A percentile compares a stretch with the other conserved stretches of the same genome.
These are phyloP conservation scores for Udeniomyces megalosporus DNA, from an alignment of 768 basidiomycete species.

Conservation along the genomic window DNA sequence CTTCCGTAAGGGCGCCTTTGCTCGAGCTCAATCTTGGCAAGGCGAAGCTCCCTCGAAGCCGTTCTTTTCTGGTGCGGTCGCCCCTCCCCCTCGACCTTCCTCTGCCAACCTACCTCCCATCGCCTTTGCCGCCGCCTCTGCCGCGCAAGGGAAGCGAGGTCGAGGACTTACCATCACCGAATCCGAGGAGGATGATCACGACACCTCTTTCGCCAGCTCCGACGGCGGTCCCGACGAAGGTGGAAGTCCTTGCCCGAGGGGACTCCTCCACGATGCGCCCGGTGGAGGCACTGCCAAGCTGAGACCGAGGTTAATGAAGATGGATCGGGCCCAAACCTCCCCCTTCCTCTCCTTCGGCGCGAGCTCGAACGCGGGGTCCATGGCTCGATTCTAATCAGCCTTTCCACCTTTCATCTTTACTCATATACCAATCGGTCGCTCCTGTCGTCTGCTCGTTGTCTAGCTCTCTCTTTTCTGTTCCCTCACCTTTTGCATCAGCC, in stretches of 20 bases:
- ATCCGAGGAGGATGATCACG: slow-evolving; percentile 11
- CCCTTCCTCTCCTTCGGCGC: not conserved
- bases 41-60: not conserved
- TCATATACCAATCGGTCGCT: not conserved
- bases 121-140: slow-evolving; percentile 9
- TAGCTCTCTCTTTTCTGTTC: not conserved
- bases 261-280: not conserved
- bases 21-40: slow-evolving; percentile 15
- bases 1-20: slow-evolving; percentile 7
- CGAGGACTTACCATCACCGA: not conserved
- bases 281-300: not conserved
- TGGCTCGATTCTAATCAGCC: not conserved
- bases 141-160: slow-evolving; percentile 2
- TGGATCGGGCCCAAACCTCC: not conserved
- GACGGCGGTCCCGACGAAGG: not conserved
- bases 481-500: not conserved
- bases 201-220: not conserved
- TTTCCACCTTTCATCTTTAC: not conserved
- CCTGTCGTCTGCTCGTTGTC: not conserved
- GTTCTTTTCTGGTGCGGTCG: slow-evolving; percentile 1
- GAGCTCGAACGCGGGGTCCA: not conserved
- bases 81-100: not conserved
- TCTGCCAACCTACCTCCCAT: not conserved
- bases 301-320: not conserved
- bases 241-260: not conserved